Base-by-base conservation (phyloP, 495 filamentous ascomycete species). In the Xylona heveae region DNA sequence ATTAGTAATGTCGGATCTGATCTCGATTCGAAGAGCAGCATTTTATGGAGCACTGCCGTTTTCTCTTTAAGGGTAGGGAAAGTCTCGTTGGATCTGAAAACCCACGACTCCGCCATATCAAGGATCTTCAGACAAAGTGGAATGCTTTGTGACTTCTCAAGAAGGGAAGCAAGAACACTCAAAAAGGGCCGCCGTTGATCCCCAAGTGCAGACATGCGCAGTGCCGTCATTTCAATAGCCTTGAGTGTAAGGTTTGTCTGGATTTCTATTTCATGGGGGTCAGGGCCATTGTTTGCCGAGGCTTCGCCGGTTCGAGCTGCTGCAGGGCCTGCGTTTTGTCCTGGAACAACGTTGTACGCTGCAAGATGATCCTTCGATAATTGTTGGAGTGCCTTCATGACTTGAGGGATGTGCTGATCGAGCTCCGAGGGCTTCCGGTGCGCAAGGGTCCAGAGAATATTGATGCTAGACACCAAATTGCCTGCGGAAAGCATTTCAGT, bases 31-130 rank as follows among this genome's bases (percentile, higher is more conserved):
- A 99, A 95, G 0, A 82, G 68, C 24, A 94, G 55, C 90, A 99
- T 99, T 53, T 99, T 99, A 43, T 82, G 78, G 12, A 99, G 49
- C 0, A 99, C 85, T 1, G 90, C 90, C 1, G 81, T 92, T 55
- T 95, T 95, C 52, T 99, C 90, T 47, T 99, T 99, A 3, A 95
- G 57, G 0, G 85, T 93, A 2, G 90, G 90, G 66, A 84, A 92
- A 3, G 79, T 78, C 36, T 92, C 84, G 19, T 75, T 79, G 1
- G 80, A 83, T 33, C 79, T 65, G 62, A 99, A 95, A 8, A 95
- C 76, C 90, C 90, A 99, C 3, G 57, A 58, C 44, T 92, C 82
- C n/a, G 93, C 84, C 66, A 95, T 85, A 16, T 76, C 68, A 6
- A 99, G 55, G 26, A 99, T 81, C 55, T 90, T 91, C 41, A 72